Base-by-base conservation (phyloP, 2,329 filamentous ascomycete genomes). In the Lachnellula willkommii region DNA sequence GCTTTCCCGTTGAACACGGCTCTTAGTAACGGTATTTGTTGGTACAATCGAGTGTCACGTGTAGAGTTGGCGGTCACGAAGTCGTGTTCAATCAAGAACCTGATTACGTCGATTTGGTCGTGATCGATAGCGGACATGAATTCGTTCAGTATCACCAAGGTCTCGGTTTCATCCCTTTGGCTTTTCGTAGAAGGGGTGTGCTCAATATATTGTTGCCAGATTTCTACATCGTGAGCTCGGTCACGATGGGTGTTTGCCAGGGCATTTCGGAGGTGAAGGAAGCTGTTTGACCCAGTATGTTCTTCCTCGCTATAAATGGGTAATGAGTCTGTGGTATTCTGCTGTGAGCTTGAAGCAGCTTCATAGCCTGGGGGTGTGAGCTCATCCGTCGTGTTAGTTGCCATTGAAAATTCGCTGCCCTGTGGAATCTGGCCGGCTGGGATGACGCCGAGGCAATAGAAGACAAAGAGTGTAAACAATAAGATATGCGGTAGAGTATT, bases 1-100 rank as follows among this genome's bases (percentile, higher is more conserved):
- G 56, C 28, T 48, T 60, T 58, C 14, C 47, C 58, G 12, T 28
- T 42, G 8, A 37, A 43, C 11, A 60, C 43, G 17, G 60, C 60
- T 12, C 20, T 32, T 4, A 62, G 26, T 3, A 62, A 32, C 12
- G 58, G 55, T 1, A 58, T 62, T 28, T 58, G 47, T 5, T 47
- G 50, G 2, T 37, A 12, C 2, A 35, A 9, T 36, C 43, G 45
- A 7, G 58, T 53, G 5, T 32, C 28, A 11, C 28, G 28, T 32
- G 28, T 32, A 11, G 28, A 32, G 9, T 56, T 54, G 5, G 47
- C 17, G 8, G 54, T 54, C n/a, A 53, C 50, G 12, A 56, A 35
- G 17, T 56, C 24, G n/a, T 35, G 39, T 28, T 49, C 24, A 14
- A 56, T 53, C 24, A 53, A 45, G 2, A 56, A 17, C 7, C n/a